Evolutionary conservation across 2,329 filamentous ascomycete species (phyloP).

Genomic region (Venturia effusa): DNA sequence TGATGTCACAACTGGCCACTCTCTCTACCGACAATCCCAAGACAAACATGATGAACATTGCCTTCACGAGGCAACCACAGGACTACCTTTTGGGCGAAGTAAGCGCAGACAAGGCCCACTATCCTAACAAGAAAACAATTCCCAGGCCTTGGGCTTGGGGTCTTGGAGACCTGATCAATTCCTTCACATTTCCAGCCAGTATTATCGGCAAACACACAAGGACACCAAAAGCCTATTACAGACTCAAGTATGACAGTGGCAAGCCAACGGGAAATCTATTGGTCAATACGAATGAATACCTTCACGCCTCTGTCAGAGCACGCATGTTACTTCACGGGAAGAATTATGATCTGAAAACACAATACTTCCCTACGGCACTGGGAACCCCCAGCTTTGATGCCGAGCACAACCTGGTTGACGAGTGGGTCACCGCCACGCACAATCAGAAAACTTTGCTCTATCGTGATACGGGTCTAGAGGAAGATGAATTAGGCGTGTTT

Average conservation of each 20-base stretch:
- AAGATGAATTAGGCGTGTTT: constrained; percentile 13
- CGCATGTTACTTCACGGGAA: constrained; percentile 5
- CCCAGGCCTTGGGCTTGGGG: constrained; percentile 10
- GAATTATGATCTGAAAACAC: constrained; percentile 10
- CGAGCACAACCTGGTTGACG: not conserved
- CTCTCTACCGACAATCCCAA: constrained; percentile 15
- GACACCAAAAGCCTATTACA: constrained; percentile 12
- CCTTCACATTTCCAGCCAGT: constrained; percentile 9
- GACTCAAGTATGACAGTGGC: constrained; percentile 12
- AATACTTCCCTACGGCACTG: constrained; percentile 6
- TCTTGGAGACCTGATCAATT: constrained; percentile 14
- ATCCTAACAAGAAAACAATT: not conserved
- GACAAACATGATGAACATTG: constrained; percentile 16
- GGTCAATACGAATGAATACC: constrained; percentile 13
- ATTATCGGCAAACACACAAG: constrained; percentile 12
- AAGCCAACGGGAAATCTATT: constrained; percentile 10
- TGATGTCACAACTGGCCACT: constrained; percentile 34
- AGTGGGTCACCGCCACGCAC: not conserved
- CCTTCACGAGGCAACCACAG: constrained; percentile 19
- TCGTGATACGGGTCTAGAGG: constrained; percentile 11
- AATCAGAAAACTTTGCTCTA: not conserved
- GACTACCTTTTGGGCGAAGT: constrained; percentile 6
- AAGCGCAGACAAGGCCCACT: not conserved
- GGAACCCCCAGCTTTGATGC: not conserved
- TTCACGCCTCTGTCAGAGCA: constrained; percentile 15